phyloP scores from a whole-genome alignment of 2,329 filamentous ascomycete species.

The Drechslera avenae region DNA sequence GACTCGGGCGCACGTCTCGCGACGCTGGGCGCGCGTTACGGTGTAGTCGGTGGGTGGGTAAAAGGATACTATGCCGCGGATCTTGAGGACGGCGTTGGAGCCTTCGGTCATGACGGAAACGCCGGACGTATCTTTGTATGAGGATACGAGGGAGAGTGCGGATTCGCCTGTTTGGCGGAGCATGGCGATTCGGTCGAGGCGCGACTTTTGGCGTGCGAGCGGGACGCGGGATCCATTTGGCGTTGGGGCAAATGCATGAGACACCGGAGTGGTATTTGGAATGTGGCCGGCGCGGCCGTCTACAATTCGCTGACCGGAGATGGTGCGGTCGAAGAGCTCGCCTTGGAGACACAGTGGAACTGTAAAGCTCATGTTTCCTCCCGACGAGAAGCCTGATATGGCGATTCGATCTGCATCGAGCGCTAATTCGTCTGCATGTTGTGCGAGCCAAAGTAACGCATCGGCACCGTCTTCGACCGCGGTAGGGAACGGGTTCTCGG shows the following conservation, averaged over 20 bases:
- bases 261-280: conserved; percentile 28
- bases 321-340: conserved; percentile 46
- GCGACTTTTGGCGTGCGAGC: conserved; percentile 39
- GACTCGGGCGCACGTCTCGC: conserved; percentile 59
- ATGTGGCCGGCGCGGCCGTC: conserved; percentile 36
- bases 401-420: conserved; percentile 63
- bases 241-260: conserved; percentile 18
- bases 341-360: conserved; percentile 64
- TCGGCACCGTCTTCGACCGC: conserved; percentile 69
- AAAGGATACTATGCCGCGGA: conserved; percentile 64
- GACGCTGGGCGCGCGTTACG: conserved; percentile 62
- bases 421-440: conserved; percentile 60
- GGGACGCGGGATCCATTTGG: conserved; percentile 42
- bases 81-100: conserved; percentile 50
- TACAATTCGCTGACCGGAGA: conserved; percentile 35
- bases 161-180: conserved; percentile 43
- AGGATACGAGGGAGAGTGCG: conserved; percentile 43
- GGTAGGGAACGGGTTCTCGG: conserved; percentile 66
- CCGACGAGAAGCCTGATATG: conserved; percentile 66
- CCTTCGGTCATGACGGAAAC: conserved; percentile 42
- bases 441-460: conserved; percentile 63
- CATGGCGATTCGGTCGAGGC: conserved; percentile 43
- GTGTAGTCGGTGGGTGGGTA: conserved; percentile 69
- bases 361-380: conserved; percentile 66
- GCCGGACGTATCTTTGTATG: conserved; percentile 43